A percentile compares a stretch with the other conserved stretches of the same genome.
Evolutionary conservation across 164 flowering plant genomes (phyloP).

Genomic region (Euptelea pleiosperma): DNA sequence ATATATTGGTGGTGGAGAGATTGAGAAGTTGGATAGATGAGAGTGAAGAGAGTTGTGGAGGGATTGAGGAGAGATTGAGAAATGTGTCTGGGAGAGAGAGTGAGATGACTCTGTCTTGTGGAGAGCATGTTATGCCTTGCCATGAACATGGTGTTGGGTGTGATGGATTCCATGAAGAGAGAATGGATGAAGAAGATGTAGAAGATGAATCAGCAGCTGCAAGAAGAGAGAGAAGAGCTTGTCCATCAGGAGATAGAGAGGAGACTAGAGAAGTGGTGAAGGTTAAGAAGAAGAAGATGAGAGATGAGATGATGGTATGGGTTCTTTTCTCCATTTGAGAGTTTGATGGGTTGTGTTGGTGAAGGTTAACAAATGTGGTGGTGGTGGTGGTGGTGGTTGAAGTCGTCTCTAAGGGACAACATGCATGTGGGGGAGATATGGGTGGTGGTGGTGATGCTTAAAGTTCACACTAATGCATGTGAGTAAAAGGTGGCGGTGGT

Average conservation of each 20-base stretch:
- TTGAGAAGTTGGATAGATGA: constrained; percentile 83
- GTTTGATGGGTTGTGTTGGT: constrained; percentile 8
- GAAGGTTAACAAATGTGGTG: constrained; percentile 13
- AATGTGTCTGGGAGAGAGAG: constrained; percentile 81
- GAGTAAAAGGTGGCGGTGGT: constrained; percentile 13
- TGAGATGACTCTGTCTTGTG: constrained; percentile 73
- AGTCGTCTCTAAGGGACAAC: constrained; percentile 41
- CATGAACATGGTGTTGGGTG: constrained; percentile 78
- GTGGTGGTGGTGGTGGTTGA: constrained; percentile 20
- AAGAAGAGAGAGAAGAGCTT: constrained; percentile 78
- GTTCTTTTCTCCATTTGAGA: constrained; percentile 29
- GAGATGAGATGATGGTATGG: constrained; percentile 3
- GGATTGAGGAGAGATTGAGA: constrained; percentile 74
- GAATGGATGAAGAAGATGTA: constrained; percentile 40
- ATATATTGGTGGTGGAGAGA: constrained; percentile 84
- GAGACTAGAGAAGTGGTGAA: constrained; percentile 9
- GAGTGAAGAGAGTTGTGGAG: constrained; percentile 68
- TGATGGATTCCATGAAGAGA: constrained; percentile 84
- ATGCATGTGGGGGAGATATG: constrained; percentile 50
- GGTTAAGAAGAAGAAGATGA: constrained; percentile 25
- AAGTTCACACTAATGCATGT: constrained; percentile 50
- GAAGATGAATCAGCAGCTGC: constrained; percentile 35
- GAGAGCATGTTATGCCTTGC: constrained; percentile 89
- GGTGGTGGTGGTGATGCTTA: constrained; percentile 37
- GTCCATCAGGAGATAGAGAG: constrained; percentile 75